Conservation (phyloP, 352 stramenopile species). For the Globisporangium nodosum region DNA sequence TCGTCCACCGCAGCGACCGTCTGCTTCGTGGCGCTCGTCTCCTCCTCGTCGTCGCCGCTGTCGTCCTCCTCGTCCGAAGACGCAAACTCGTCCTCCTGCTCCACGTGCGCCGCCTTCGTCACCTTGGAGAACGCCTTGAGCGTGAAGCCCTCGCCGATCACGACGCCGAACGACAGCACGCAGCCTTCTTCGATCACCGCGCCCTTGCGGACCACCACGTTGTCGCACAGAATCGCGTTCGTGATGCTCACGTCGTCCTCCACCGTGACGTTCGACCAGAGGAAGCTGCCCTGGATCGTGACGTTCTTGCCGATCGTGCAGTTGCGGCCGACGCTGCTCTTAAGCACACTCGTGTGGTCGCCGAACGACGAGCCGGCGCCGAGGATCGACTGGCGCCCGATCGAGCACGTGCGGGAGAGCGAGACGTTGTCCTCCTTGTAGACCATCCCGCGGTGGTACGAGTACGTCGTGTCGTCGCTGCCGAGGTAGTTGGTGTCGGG, state of each 20-base stretch:
- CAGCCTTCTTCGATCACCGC: conserved; percentile 68
- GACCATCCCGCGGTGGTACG: conserved; percentile 72
- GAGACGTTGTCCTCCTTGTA: conserved; percentile 77
- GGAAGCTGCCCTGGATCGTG: conserved; percentile 61
- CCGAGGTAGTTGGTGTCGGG: conserved; percentile 89
- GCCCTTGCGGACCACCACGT: conserved; percentile 64
- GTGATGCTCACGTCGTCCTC: conserved; percentile 73
- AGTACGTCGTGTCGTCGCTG: conserved; percentile 51
- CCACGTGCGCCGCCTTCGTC: conserved; percentile 47
- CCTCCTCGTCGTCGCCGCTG: conserved; percentile 14
- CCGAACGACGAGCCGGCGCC: conserved; percentile 48
- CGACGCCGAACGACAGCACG: conserved; percentile 75
- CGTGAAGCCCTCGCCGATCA: conserved; percentile 70
- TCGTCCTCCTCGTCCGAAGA: conserved; percentile 54
- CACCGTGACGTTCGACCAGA: conserved; percentile 81
- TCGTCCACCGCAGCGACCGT: conserved; percentile 1
- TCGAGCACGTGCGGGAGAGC: conserved; percentile 55
- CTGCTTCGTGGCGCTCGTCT: conserved; percentile 1
- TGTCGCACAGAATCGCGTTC: conserved; percentile 82
- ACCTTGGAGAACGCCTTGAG: conserved; percentile 77
- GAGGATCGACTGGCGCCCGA: conserved; percentile 73
- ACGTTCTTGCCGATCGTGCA: conserved; percentile 75
- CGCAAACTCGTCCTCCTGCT: conserved; percentile 70
- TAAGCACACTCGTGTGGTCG: conserved; percentile 45
- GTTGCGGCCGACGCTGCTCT: conserved; percentile 63